Evolutionary conservation across 2,329 filamentous ascomycete genomes (phyloP).

Genomic region (Huntiella abstrusa): DNA sequence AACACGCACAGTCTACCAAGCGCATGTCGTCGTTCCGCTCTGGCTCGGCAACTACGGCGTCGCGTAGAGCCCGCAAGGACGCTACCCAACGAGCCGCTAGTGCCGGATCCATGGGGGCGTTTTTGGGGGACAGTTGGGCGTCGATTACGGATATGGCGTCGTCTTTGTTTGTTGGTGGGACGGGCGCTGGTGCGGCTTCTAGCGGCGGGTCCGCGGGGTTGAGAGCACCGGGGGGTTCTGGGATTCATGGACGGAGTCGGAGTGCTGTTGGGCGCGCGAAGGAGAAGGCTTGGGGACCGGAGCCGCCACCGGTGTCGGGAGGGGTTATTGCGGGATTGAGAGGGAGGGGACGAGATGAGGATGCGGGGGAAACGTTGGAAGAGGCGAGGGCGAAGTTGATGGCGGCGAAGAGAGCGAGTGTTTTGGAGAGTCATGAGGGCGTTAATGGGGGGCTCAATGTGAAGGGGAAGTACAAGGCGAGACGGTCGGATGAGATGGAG

Average conservation of each 20-base stretch:
- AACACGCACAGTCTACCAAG: not conserved
- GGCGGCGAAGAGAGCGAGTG: conserved; percentile 36
- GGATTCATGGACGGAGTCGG: conserved; percentile 2
- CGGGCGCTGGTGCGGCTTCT: not conserved
- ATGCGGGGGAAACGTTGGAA: conserved; percentile 34
- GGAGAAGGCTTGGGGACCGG: conserved; percentile 29
- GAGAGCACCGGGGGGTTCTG: not conserved
- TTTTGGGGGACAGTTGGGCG: conserved; percentile 9
- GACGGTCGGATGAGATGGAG: conserved; percentile 46
- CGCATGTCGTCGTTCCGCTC: not conserved
- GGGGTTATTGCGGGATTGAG: conserved; percentile 13
- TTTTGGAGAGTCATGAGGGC: conserved; percentile 41
- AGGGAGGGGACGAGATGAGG: conserved; percentile 19
- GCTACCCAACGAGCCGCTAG: conserved; percentile 4
- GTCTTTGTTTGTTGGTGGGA: conserved; percentile 6
- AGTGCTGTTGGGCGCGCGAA: conserved; percentile 7
- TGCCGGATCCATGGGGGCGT: conserved; percentile 5
- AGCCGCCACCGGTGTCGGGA: conserved; percentile 18
- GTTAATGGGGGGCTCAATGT: conserved; percentile 39
- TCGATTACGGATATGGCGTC: conserved; percentile 11
- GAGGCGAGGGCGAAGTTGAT: conserved; percentile 35
- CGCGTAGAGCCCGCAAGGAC: not conserved
- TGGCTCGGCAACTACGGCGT: too few species aligned
- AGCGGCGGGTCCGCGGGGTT: too few species aligned
- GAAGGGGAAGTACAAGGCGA: conserved; percentile 37